Evolutionary conservation across 2,329 filamentous ascomycete genomes (phyloP).

Genomic region (Nothophoma quercina): DNA sequence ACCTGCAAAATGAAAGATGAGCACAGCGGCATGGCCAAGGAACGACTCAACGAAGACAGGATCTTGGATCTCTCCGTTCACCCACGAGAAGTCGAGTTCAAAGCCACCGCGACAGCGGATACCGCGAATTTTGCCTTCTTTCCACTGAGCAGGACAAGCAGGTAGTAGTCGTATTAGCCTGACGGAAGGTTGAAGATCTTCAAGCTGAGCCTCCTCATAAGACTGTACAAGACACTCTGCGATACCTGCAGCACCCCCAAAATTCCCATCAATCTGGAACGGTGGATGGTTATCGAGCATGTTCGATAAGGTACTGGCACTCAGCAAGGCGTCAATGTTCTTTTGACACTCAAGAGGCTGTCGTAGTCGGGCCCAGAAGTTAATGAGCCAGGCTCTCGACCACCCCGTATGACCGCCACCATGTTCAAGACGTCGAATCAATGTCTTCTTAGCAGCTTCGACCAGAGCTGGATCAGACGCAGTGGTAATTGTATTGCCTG

Average conservation of each 20-base stretch:
- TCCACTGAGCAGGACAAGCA: slow-evolving; percentile 15
- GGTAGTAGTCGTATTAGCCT: slow-evolving; percentile 15
- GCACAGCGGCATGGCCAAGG: not conserved
- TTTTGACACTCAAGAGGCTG: slow-evolving; percentile 48
- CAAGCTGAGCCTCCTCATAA: not conserved
- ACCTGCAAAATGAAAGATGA: slow-evolving; percentile 8
- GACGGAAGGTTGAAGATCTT: too few species aligned
- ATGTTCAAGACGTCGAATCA: slow-evolving; percentile 39
- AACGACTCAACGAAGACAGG: slow-evolving; percentile 8
- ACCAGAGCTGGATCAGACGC: slow-evolving; percentile 43
- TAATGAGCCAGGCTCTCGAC: slow-evolving; percentile 61
- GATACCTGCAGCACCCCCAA: slow-evolving; percentile 58
- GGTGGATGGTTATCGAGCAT: slow-evolving; percentile 47
- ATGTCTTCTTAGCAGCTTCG: slow-evolving; percentile 38
- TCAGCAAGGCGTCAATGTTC: slow-evolving; percentile 52
- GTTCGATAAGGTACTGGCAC: slow-evolving; percentile 54
- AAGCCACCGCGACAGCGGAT: slow-evolving; percentile 16
- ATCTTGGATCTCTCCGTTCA: slow-evolving; percentile 4
- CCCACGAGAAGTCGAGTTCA: slow-evolving; percentile 16
- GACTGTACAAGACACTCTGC: slow-evolving; percentile 42
- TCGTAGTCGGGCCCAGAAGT: slow-evolving; percentile 57
- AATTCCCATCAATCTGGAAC: slow-evolving; percentile 62
- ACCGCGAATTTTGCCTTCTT: slow-evolving; percentile 10
- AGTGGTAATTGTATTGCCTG: slow-evolving; percentile 52
- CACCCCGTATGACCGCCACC: slow-evolving; percentile 58